These are phyloP conservation scores for Endogone sp. DNA, from an alignment of 192 early-diverging fungal species.

Conservation along the genomic window DNA sequence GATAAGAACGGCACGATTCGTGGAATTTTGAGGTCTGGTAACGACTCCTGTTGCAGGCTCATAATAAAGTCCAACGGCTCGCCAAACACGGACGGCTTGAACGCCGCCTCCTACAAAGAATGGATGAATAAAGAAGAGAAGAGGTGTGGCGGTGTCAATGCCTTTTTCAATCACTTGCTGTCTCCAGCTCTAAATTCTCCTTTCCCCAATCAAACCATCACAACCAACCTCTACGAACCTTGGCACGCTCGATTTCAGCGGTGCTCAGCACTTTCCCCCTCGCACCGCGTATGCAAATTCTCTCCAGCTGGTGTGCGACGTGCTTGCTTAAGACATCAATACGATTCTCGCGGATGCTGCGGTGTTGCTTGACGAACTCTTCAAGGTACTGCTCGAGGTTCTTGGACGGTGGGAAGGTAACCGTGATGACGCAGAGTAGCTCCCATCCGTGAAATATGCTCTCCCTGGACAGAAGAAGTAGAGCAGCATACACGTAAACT, in stretches of 20 bases:
- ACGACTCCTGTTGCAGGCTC: conserved; percentile 47
- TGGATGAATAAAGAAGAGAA: not conserved
- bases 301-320: conserved; percentile 52
- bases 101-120: conserved; percentile 65
- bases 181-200: no score
- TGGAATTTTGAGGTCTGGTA: conserved; percentile 59
- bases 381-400: conserved; percentile 83
- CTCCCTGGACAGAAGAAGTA: conserved; percentile 29
- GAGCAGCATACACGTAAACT: conserved; percentile 3
- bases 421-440: conserved; percentile 74
- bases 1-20: conserved; percentile 79
- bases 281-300: conserved; percentile 68
- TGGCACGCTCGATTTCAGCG: conserved; percentile 66
- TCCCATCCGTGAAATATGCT: conserved; percentile 83
- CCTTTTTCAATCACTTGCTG: conserved; percentile 4
- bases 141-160: no score
- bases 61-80: conserved; percentile 86
- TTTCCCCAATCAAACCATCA: not conserved
- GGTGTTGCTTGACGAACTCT: conserved; percentile 67
- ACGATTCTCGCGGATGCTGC: conserved; percentile 43
- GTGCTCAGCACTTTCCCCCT: conserved; percentile 71
- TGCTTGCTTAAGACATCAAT: conserved; percentile 48
- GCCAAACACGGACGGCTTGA: conserved; percentile 85
- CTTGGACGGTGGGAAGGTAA: conserved; percentile 89
- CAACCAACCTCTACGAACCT: conserved; percentile 18